These are phyloP conservation scores for Fagopyrum tataricum DNA, from an alignment of 148 eudicot species.

Conservation along the genomic window DNA sequence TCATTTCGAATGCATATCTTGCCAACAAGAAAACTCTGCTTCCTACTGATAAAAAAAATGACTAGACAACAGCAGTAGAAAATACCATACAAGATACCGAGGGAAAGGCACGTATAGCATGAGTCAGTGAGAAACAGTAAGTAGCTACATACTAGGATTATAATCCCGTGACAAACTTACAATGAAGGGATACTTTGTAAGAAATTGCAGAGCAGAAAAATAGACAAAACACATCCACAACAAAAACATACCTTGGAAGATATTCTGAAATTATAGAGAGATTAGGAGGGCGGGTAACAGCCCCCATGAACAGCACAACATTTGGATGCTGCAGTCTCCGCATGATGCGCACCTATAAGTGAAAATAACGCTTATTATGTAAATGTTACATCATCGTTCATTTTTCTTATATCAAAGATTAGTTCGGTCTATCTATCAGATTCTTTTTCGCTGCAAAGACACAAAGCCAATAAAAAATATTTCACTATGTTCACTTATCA, in stretches of 20 bases:
- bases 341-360: conserved; percentile 85
- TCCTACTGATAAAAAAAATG: neutral
- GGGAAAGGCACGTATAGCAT: neutral
- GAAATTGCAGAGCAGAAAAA: neutral
- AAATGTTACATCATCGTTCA: neutral
- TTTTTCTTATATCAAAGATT: neutral
- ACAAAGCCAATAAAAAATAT: neutral
- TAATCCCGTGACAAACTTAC: neutral
- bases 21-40: neutral
- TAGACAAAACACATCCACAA: neutral
- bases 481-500: neutral
- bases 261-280: conserved; percentile 92
- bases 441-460: neutral
- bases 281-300: conserved; percentile 96
- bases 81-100: neutral
- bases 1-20: neutral
- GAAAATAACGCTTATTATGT: neutral
- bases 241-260: conserved; percentile 67
- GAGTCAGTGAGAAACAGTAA: neutral
- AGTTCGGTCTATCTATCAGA: neutral
- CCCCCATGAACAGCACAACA: conserved; percentile 98
- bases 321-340: conserved; percentile 94
- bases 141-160: neutral
- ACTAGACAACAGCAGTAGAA: neutral
- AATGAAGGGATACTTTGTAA: neutral